These are phyloP conservation scores for Actinidia polygama DNA, from an alignment of 179 eudicot species.

Conservation along the genomic window DNA sequence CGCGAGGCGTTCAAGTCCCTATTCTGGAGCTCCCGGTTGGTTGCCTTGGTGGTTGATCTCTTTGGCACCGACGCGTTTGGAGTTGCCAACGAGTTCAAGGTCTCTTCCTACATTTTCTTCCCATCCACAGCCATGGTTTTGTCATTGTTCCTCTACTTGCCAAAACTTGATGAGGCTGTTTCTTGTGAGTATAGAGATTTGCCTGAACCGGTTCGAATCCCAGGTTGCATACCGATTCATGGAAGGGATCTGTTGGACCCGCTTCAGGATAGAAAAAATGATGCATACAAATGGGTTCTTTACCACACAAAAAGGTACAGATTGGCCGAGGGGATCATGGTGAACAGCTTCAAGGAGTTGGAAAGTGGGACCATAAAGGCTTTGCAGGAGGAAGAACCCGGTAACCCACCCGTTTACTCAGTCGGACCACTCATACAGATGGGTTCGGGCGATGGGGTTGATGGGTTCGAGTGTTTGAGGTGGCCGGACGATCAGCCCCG, in stretches of 20 bases:
- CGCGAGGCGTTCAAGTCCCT: conserved; percentile 27
- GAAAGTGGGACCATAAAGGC: conserved; percentile 41
- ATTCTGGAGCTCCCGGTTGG: background rate
- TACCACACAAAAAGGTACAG: conserved; percentile 25
- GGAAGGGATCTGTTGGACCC: conserved; percentile 47
- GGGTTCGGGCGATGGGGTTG: conserved; percentile 8
- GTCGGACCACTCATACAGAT: conserved; percentile 49
- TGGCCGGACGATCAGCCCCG: conserved; percentile 62
- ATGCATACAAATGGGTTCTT: conserved; percentile 33
- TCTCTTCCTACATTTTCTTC: conserved; percentile 36
- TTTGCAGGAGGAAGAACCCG: conserved; percentile 27
- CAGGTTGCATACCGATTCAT: conserved; percentile 54
- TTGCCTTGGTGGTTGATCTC: conserved; percentile 37
- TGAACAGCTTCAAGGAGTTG: conserved; percentile 50
- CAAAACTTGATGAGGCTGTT: conserved; percentile 29
- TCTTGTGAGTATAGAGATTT: conserved; percentile 43
- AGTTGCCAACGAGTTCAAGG: conserved; percentile 34
- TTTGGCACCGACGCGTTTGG: conserved; percentile 45
- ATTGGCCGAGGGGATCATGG: conserved; percentile 44
- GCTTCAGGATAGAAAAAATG: conserved; percentile 36
- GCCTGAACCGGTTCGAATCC: conserved; percentile 42
- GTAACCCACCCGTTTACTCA: conserved; percentile 41
- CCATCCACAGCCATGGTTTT: conserved; percentile 40
- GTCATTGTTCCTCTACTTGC: conserved; percentile 32
- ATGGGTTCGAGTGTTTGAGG: conserved; percentile 31